Base-by-base conservation (phyloP, 2,329 filamentous ascomycete species). In the Phialophora tarda region DNA sequence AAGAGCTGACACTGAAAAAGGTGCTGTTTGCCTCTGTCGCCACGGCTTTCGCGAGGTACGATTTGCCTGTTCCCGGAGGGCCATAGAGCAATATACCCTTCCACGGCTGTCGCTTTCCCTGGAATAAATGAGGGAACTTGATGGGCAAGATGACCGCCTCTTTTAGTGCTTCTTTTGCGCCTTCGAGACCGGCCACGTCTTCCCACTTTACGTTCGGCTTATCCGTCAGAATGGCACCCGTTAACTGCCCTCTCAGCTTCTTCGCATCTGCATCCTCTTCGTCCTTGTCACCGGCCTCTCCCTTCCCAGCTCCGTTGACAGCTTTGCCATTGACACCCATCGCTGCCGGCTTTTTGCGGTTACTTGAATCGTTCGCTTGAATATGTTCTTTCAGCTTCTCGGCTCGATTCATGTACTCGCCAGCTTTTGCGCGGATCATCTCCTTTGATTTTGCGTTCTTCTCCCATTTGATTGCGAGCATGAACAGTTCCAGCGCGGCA, bases 391-490 rank as follows among this genome's bases (percentile, higher is more conserved):
- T 99, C 71, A 99, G 87, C 83, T 98, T 98, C 83, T 99, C 95
- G 71, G 95, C 95, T 69, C 95, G 92, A 81, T 97, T 94, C 90
- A 99, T 97, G 84, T 99, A 99, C 78, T 97, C 94, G 74, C 85
- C 91, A 23, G 93, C 93, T 83, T 98, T 98, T 74, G 91, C 88
- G 73, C 95, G 90, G 79, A 99, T 97, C 87, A 97, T 96, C 77
- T 96, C 93, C 84, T 98, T 98, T 71, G 92, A 93, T 74, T 93
- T 94, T 70, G 91, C 89, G 82, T 97, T 98, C 86, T 98, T 99
- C 83, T 99, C 95, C 94, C 94, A 99, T 84, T 99, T 99, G 67
- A 99, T 86, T 38, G 95, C 95, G 68, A 98, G 91, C 91, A 99
- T 97, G 84, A 98, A 99, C 65, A 98, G 88, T 81, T 99, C 94